Conservation (phyloP, 2,329 filamentous ascomycete genomes). For the Parascedosporium putredinis region DNA sequence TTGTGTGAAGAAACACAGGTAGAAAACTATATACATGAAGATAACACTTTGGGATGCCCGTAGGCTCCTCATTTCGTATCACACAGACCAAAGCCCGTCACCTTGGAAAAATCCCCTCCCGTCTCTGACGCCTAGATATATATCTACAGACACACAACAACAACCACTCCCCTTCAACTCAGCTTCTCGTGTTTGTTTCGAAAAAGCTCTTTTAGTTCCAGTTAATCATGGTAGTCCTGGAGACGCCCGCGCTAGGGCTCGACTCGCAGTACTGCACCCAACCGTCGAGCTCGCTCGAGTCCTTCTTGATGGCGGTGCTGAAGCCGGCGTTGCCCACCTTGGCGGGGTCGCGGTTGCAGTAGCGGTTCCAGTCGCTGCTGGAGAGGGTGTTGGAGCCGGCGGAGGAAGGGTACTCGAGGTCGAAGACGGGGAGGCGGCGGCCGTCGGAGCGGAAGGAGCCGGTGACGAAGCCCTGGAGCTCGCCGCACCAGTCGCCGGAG, state of each 20-base stretch:
- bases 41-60: too few species aligned
- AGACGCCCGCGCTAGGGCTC: not conserved
- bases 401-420: conserved; percentile 24
- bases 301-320: conserved; percentile 23
- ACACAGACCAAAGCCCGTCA: too few species aligned
- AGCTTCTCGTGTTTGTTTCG: not conserved
- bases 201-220: not conserved
- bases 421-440: conserved; percentile 19
- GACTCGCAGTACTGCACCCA: conserved; percentile 21
- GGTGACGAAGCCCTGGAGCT: conserved; percentile 19
- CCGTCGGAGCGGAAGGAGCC: conserved; percentile 11
- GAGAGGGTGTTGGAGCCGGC: conserved; percentile 15
- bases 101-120: too few species aligned
- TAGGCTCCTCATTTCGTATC: too few species aligned
- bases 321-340: conserved; percentile 19
- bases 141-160: too few species aligned
- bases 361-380: conserved; percentile 16
- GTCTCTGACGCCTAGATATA: too few species aligned
- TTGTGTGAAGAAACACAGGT: too few species aligned
- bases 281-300: conserved; percentile 20
- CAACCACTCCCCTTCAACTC: too few species aligned
- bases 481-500: conserved; percentile 16
- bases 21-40: too few species aligned
- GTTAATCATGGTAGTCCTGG: not conserved
- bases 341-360: conserved; percentile 14